phyloP scores from a whole-genome alignment of 208 protist genomes.

The Crithidia brevicula region DNA sequence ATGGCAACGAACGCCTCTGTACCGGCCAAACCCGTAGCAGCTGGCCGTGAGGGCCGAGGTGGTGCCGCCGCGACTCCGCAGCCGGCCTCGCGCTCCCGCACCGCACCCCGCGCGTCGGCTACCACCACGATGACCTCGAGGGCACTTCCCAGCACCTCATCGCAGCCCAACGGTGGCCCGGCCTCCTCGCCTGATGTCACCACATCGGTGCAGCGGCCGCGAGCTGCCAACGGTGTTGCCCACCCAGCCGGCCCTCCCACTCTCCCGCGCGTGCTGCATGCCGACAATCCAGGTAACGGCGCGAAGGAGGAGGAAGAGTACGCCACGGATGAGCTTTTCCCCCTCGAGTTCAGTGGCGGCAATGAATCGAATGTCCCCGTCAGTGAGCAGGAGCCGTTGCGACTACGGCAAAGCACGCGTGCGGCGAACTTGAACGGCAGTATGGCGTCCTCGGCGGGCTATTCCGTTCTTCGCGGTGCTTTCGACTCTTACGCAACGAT shows the following conservation, averaged over 20 bases:
- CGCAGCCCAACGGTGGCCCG: neutral
- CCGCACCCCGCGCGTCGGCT: neutral
- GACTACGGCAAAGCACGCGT: neutral
- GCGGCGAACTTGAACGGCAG: neutral
- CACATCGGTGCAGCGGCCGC: neutral
- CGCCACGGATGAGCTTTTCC: neutral
- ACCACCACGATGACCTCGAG: neutral
- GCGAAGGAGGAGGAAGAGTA: neutral
- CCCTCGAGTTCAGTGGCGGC: too few relatives aligned
- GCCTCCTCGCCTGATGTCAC: neutral
- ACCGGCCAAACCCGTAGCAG: neutral
- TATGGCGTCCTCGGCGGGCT: slow-evolving; percentile 8
- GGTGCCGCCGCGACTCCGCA: neutral
- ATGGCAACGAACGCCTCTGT: neutral
- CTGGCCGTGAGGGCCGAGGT: neutral
- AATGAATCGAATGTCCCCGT: too few relatives aligned
- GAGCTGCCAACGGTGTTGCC: neutral
- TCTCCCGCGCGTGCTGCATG: neutral
- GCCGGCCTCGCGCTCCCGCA: slow-evolving; percentile 13
- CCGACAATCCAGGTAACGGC: neutral
- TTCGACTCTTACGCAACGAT: slow-evolving; percentile 15
- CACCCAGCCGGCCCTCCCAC: too few relatives aligned
- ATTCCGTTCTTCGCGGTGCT: slow-evolving; percentile 2
- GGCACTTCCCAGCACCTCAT: neutral
- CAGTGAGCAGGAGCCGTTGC: slow-evolving; percentile 1